phyloP scores from a whole-genome alignment of 306 rosid genomes.

The Sicyos baderoa region DNA sequence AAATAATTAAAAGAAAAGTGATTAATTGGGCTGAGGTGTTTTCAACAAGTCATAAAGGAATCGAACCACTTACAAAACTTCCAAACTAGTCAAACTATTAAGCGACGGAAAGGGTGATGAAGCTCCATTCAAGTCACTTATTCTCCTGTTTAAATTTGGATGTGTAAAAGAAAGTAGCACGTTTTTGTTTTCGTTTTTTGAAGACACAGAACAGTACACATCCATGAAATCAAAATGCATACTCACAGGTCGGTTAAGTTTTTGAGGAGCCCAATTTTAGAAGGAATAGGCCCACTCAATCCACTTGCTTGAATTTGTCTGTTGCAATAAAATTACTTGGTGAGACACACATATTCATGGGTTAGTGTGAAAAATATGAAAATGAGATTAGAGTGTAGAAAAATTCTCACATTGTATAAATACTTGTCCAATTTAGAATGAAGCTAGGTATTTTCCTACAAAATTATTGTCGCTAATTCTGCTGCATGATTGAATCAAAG shows the following conservation, averaged over 20 bases:
- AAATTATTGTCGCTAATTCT: conserved; percentile 53
- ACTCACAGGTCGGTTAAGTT: conserved; percentile 50
- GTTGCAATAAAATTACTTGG: conserved; percentile 17
- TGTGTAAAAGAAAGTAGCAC: no score
- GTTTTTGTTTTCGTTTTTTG: no score
- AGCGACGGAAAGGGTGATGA: conserved; percentile 45
- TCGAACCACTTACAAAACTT: conserved; percentile 32
- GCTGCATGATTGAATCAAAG: conserved; percentile 27
- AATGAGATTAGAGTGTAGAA: neutral
- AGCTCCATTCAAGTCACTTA: conserved; percentile 54
- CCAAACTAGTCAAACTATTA: conserved; percentile 24
- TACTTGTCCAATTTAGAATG: conserved; percentile 42
- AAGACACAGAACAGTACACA: neutral
- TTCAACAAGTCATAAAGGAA: conserved; percentile 10
- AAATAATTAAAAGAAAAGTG: neutral
- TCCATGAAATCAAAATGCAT: neutral
- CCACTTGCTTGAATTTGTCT: conserved; percentile 70
- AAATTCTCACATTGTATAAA: conserved; percentile 37
- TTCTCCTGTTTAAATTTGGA: conserved; percentile 39
- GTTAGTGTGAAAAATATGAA: no score
- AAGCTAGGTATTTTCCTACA: conserved; percentile 49
- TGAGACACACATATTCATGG: neutral
- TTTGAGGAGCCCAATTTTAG: conserved; percentile 32
- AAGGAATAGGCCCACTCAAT: conserved; percentile 63
- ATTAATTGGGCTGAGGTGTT: neutral